Evolutionary conservation across 192 early-diverging fungal genomes (phyloP).

Genomic region (Coemansia sp.): DNA sequence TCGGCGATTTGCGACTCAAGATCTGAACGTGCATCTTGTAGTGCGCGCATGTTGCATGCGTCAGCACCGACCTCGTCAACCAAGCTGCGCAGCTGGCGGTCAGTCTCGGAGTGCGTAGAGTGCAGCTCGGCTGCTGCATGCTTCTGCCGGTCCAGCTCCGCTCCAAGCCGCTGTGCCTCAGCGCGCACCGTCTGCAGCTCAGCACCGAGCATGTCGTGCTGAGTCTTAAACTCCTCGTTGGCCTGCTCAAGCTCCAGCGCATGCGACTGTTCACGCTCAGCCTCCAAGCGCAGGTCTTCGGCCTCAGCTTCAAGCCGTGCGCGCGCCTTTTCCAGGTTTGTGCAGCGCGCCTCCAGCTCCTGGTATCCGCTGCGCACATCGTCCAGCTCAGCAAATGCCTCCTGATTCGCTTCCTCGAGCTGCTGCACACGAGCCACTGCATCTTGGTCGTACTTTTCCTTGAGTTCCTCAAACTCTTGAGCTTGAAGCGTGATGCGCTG

Average conservation of each 20-base stretch:
- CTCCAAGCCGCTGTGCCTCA: conserved; percentile 8
- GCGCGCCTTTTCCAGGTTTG: conserved; percentile 72
- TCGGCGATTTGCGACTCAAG: conserved; percentile 63
- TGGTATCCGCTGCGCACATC: conserved; percentile 66
- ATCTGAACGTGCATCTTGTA: conserved; percentile 48
- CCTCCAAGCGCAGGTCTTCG: conserved; percentile 72
- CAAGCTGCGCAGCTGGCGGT: conserved; percentile 58
- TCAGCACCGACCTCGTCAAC: conserved; percentile 66
- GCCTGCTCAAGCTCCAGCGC: conserved; percentile 53
- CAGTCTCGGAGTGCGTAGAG: conserved; percentile 27
- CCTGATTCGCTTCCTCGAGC: conserved; percentile 59
- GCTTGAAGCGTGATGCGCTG: conserved; percentile 60
- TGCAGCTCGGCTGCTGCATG: conserved; percentile 21
- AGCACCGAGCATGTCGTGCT: conserved; percentile 38
- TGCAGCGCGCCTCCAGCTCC: conserved; percentile 58
- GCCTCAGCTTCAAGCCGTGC: conserved; percentile 65
- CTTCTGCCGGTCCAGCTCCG: conserved; percentile 15
- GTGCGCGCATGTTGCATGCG: conserved; percentile 64
- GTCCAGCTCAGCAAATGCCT: conserved; percentile 62
- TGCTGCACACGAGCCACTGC: conserved; percentile 55
- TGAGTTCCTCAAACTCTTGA: conserved; percentile 63
- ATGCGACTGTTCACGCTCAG: conserved; percentile 68
- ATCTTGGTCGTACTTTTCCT: conserved; percentile 64
- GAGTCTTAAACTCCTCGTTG: conserved; percentile 60
- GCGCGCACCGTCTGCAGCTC: conserved; percentile 19